A percentile compares a stretch with the other conserved stretches of the same genome.
Evolutionary conservation across 2,329 filamentous ascomycete genomes (phyloP).

Genomic region (Cercospora zeina): DNA sequence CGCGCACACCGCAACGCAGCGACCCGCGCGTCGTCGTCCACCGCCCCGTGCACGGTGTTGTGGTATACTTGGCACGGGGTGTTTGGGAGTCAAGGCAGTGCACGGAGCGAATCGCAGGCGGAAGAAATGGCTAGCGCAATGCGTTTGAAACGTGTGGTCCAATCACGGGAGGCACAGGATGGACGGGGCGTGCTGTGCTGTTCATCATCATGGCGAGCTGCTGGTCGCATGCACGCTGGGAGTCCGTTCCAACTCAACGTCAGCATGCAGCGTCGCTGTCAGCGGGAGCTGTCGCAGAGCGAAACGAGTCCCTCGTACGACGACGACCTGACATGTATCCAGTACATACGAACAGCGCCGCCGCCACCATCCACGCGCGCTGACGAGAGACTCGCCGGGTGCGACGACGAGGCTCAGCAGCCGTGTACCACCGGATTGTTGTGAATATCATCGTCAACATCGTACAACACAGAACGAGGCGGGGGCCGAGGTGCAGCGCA

Average conservation of each 20-base stretch:
- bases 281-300: too few species aligned
- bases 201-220: constrained; percentile 13
- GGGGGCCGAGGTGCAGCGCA: constrained; percentile 6
- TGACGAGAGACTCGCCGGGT: constrained; percentile 1
- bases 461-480: neutral
- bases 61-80: constrained; percentile 24
- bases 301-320: too few species aligned
- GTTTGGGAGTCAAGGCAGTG: constrained; percentile 20
- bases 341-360: too few species aligned
- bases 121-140: constrained; percentile 7
- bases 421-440: too few species aligned
- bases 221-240: constrained; percentile 10
- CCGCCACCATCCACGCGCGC: constrained; percentile 12
- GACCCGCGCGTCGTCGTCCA: constrained; percentile 1
- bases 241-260: constrained; percentile 14
- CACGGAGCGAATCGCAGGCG: constrained; percentile 16
- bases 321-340: too few species aligned
- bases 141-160: constrained; percentile 3
- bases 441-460: neutral
- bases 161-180: constrained; percentile 13
- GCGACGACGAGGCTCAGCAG: neutral
- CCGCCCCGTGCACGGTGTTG: constrained; percentile 14
- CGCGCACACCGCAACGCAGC: constrained; percentile 21
- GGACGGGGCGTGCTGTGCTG: constrained; percentile 18
- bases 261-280: neutral